Evolutionary conservation across 2,329 filamentous ascomycete genomes (phyloP).

Genomic region (Elsinoe arachidis): DNA sequence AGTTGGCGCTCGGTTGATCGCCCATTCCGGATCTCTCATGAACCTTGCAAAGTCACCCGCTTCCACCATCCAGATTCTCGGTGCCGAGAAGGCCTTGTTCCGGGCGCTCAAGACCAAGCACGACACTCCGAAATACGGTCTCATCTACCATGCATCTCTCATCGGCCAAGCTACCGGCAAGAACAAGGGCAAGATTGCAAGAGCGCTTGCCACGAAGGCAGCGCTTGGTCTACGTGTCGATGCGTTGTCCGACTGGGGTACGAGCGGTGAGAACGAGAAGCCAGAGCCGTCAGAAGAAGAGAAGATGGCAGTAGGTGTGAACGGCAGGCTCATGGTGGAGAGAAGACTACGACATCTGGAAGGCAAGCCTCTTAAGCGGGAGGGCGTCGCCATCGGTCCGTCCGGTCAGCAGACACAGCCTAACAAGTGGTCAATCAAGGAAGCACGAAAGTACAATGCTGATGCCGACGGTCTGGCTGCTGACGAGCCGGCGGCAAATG

Average conservation of each 20-base stretch:
- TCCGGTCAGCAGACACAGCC: constrained; percentile 55
- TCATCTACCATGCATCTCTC: constrained; percentile 84
- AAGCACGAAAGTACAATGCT: constrained; percentile 86
- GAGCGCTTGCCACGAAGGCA: constrained; percentile 89
- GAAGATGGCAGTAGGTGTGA: constrained; percentile 69
- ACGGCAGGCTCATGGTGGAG: constrained; percentile 64
- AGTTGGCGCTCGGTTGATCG: constrained; percentile 88
- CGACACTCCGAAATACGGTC: constrained; percentile 95
- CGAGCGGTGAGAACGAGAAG: constrained; percentile 55
- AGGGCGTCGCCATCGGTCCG: constrained; percentile 65
- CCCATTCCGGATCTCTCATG: constrained; percentile 88
- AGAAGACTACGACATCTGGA: constrained; percentile 69
- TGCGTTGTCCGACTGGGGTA: constrained; percentile 69
- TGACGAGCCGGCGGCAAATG: constrained; percentile 51
- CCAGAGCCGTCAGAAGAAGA: constrained; percentile 73
- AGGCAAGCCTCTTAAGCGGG: constrained; percentile 76
- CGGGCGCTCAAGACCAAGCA: constrained; percentile 98
- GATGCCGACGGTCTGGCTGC: constrained; percentile 79
- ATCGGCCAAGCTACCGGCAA: constrained; percentile 95
- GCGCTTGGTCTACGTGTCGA: constrained; percentile 90
- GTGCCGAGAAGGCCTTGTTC: constrained; percentile 98
- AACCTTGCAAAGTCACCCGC: constrained; percentile 91
- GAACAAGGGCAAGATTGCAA: constrained; percentile 99
- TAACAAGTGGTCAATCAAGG: constrained; percentile 84
- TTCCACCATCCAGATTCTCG: constrained; percentile 94